A percentile compares a stretch with the other conserved stretches of the same genome.
Conservation (phyloP, 805 yeast species). For the Saccharomyces paradoxus region DNA sequence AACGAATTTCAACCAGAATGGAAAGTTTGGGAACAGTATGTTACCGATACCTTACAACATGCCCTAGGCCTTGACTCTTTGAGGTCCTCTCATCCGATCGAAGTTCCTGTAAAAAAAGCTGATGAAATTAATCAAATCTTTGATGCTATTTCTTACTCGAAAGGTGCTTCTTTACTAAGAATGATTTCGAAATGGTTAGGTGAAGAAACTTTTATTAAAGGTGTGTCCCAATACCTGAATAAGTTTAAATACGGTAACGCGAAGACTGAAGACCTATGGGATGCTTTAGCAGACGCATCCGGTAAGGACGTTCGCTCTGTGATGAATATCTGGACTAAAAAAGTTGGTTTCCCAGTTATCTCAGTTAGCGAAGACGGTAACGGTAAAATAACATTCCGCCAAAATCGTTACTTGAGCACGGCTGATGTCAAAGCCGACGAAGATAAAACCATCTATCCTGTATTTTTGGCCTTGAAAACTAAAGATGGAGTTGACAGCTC, state of each 20-base stretch:
- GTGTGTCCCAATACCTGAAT: slow-evolving; percentile 70
- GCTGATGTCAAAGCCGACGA: slow-evolving; percentile 74
- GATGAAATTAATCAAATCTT: slow-evolving; percentile 78
- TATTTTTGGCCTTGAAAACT: slow-evolving; percentile 59
- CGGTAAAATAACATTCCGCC: slow-evolving; percentile 45
- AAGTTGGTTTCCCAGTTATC: slow-evolving; percentile 70
- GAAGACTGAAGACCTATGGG: slow-evolving; percentile 70
- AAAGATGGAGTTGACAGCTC: slow-evolving; percentile 53
- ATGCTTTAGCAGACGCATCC: slow-evolving; percentile 56
- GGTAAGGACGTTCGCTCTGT: slow-evolving; percentile 65
- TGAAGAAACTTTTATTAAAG: slow-evolving; percentile 65
- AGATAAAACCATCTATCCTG: slow-evolving; percentile 59
- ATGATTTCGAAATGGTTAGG: slow-evolving; percentile 79
- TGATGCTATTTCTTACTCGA: slow-evolving; percentile 75
- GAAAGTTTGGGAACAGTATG: slow-evolving; percentile 82
- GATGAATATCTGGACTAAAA: slow-evolving; percentile 76
- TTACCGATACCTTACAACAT: slow-evolving; percentile 64
- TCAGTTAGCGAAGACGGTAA: slow-evolving; percentile 51
- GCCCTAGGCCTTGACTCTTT: slow-evolving; percentile 71
- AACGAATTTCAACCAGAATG: slow-evolving; percentile 72
- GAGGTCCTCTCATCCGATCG: slow-evolving; percentile 79
- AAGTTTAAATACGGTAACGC: slow-evolving; percentile 75
- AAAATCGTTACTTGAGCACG: slow-evolving; percentile 66
- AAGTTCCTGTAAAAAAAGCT: slow-evolving; percentile 71
- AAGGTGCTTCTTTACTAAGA: slow-evolving; percentile 71